Evolutionary conservation across 2,329 filamentous ascomycete genomes (phyloP).

Genomic region (Scolecobasidium constrictum): DNA sequence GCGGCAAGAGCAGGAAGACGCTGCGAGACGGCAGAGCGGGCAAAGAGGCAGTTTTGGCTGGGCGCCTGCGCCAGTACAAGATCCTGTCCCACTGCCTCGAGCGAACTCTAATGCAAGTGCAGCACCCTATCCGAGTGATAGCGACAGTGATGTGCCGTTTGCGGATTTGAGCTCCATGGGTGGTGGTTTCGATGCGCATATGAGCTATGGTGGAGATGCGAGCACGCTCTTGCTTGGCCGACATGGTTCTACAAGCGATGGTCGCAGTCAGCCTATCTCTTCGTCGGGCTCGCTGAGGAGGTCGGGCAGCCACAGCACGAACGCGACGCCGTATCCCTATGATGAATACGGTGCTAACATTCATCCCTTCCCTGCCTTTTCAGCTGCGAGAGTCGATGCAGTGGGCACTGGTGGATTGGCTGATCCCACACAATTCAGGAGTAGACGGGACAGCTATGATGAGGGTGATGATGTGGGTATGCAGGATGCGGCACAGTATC

Average conservation of each 20-base stretch:
- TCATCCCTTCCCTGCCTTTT: slow-evolving; percentile 47
- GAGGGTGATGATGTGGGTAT: slow-evolving; percentile 68
- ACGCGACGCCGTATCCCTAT: slow-evolving; percentile 19
- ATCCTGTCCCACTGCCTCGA: slow-evolving; percentile 4
- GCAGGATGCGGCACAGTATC: slow-evolving; percentile 29
- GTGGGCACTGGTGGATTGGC: slow-evolving; percentile 83
- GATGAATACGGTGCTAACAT: slow-evolving; percentile 38
- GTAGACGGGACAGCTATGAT: slow-evolving; percentile 73
- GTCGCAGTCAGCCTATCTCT: slow-evolving; percentile 26
- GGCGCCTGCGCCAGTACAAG: slow-evolving; percentile 25
- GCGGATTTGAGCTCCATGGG: slow-evolving; percentile 68
- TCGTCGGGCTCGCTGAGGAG: slow-evolving; percentile 34
- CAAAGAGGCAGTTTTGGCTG: slow-evolving; percentile 30
- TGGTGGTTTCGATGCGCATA: slow-evolving; percentile 55
- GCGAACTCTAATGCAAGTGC: no score
- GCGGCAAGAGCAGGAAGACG: slow-evolving; percentile 55
- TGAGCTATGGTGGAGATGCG: slow-evolving; percentile 49
- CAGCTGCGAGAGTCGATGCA: slow-evolving; percentile 68
- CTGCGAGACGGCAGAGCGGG: slow-evolving; percentile 47
- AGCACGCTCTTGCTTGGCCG: slow-evolving; percentile 25
- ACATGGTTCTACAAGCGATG: slow-evolving; percentile 18
- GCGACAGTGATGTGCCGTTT: slow-evolving; percentile 58
- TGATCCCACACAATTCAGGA: slow-evolving; percentile 49
- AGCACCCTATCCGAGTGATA: slow-evolving; percentile 35
- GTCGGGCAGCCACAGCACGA: slow-evolving; percentile 31